Conservation (phyloP, 257 asterid genomes). For the Forsythia viridissima region DNA sequence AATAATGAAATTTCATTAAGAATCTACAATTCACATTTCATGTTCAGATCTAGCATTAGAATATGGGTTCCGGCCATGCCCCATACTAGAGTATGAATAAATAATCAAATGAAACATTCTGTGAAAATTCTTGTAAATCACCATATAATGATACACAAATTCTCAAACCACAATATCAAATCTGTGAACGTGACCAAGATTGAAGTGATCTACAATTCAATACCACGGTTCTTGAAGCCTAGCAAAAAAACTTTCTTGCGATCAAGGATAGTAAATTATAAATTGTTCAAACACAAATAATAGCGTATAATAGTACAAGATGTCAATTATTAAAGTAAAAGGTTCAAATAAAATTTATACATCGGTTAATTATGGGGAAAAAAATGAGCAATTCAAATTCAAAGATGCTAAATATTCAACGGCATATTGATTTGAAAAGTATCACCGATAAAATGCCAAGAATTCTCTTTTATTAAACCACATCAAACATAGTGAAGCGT, state of each 20-base stretch:
- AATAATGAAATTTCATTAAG: neutral
- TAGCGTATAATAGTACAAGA: no score
- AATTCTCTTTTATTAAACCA: constrained; percentile 11
- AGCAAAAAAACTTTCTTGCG: neutral
- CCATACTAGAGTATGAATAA: neutral
- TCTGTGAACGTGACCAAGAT: neutral
- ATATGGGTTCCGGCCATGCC: neutral
- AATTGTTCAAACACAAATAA: no score
- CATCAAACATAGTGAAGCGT: constrained; percentile 7
- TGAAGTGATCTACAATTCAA: neutral
- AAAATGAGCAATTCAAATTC: neutral
- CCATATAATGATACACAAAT: neutral
- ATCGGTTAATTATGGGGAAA: neutral
- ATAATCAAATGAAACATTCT: no score
- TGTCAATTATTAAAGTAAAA: neutral
- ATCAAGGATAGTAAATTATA: neutral
- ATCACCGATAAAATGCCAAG: neutral
- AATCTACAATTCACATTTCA: neutral
- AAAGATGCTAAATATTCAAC: neutral
- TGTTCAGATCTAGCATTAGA: neutral
- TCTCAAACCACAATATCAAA: neutral
- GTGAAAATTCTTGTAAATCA: neutral
- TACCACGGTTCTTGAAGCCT: neutral
- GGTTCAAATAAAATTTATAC: neutral
- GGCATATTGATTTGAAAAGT: no score